Conservation (phyloP, 176 grass and related monocot species). For the Thinopyrum elongatum region DNA sequence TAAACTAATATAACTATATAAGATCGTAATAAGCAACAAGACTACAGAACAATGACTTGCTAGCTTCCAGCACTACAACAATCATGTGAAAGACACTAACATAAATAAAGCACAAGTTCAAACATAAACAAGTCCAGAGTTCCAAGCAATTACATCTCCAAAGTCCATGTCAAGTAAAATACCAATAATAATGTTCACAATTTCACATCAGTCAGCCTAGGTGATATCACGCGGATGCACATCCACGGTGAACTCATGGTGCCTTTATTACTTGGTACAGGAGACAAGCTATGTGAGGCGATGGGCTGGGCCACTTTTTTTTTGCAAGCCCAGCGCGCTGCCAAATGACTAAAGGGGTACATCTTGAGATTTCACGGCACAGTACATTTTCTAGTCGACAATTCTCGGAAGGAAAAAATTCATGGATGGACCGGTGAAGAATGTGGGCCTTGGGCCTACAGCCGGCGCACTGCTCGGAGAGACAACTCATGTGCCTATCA, state of each 20-base stretch:
- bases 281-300: not conserved
- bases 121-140: not conserved
- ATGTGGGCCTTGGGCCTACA: not conserved
- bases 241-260: not conserved
- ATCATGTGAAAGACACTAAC: not conserved
- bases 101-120: not conserved
- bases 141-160: not conserved
- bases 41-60: not conserved
- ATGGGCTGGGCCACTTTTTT: not conserved
- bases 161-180: not conserved
- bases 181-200: not conserved
- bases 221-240: not conserved
- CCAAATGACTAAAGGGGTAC: not conserved
- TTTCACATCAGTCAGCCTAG: not conserved
- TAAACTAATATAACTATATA: too few species aligned
- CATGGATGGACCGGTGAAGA: not conserved
- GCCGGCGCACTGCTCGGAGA: not conserved
- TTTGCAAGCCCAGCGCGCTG: not conserved
- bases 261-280: not conserved
- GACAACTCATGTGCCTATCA: not conserved
- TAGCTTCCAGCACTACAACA: not conserved
- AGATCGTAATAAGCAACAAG: conserved; percentile 1
- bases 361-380: not conserved
- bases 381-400: not conserved
- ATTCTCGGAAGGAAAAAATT: not conserved